Conservation (phyloP, 179 eudicot genomes). For the Beta macrorhiza region DNA sequence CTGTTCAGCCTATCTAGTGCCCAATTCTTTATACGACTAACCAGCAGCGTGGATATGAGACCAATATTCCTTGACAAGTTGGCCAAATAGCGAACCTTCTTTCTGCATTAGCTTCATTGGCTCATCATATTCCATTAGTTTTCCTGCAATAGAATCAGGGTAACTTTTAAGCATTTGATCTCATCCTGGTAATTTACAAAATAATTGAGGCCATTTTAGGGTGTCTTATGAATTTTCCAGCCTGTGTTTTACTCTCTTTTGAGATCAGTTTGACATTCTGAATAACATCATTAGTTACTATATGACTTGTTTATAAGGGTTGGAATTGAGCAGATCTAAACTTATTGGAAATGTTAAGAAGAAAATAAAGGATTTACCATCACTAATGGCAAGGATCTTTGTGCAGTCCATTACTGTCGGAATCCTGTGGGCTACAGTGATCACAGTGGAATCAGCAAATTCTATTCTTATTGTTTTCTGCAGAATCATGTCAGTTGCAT, state of each 20-base stretch:
- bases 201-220: not conserved
- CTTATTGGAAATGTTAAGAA: no score
- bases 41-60: not conserved
- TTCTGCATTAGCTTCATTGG: not conserved
- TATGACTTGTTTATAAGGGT: not conserved
- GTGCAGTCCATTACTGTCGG: constrained; percentile 89
- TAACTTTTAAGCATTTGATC: not conserved
- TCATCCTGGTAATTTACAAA: not conserved
- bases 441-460: constrained; percentile 69
- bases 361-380: constrained; percentile 45
- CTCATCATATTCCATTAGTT: constrained; percentile 40
- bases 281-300: not conserved
- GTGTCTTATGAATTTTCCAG: not conserved
- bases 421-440: constrained; percentile 80
- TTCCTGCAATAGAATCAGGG: constrained; percentile 27
- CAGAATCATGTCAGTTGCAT: constrained; percentile 61
- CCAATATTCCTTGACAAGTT: constrained; percentile 9
- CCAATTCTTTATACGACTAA: not conserved
- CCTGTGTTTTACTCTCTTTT: not conserved
- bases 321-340: not conserved
- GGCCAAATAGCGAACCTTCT: constrained; percentile 1
- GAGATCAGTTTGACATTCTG: not conserved
- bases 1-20: not conserved
- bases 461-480: constrained; percentile 70
- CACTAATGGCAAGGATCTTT: constrained; percentile 73